Percentiles rank a stretch among this genome's conserved stretches.
Evolutionary conservation across 2,329 filamentous ascomycete genomes (phyloP).

Genomic region (Coniochaeta sp.): DNA sequence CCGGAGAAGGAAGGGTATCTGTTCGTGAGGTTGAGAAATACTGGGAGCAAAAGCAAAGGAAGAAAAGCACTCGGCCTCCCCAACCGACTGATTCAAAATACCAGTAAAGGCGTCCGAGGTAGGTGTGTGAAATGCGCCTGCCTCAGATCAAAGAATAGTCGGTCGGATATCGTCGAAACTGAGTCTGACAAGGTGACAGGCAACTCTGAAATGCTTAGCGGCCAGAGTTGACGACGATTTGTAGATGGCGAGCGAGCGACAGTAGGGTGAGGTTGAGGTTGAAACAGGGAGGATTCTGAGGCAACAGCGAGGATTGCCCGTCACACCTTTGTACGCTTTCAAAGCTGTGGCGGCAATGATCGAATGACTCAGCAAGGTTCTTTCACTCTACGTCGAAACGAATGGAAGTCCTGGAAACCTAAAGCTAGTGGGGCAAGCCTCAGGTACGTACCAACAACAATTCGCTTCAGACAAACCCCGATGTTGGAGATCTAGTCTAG

Average conservation of each 20-base stretch:
- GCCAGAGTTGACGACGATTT: conserved; percentile 3
- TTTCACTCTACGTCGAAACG: not conserved
- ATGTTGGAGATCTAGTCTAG: no score
- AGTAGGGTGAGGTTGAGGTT: not conserved
- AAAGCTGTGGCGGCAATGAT: not conserved
- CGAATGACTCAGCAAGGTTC: not conserved
- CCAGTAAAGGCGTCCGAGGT: conserved; percentile 57
- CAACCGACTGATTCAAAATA: conserved; percentile 29
- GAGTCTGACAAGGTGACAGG: not conserved
- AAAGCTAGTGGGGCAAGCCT: not conserved
- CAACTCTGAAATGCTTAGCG: not conserved
- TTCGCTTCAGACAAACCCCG: no score
- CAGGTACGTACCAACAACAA: not conserved
- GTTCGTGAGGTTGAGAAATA: not conserved
- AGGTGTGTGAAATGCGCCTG: conserved; percentile 20
- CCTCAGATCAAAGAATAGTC: conserved; percentile 30
- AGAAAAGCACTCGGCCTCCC: not conserved
- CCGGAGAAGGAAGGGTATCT: not conserved
- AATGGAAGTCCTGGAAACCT: not conserved
- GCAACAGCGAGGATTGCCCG: not conserved
- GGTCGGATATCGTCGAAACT: conserved; percentile 6
- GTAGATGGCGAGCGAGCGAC: conserved; percentile 8
- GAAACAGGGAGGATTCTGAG: conserved; percentile 1
- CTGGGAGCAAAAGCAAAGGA: not conserved
- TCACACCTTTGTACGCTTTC: not conserved